A percentile compares a stretch with the other conserved stretches of the same genome.
phyloP scores from a whole-genome alignment of 441 rosid species.

The Erysimum cheiri region DNA sequence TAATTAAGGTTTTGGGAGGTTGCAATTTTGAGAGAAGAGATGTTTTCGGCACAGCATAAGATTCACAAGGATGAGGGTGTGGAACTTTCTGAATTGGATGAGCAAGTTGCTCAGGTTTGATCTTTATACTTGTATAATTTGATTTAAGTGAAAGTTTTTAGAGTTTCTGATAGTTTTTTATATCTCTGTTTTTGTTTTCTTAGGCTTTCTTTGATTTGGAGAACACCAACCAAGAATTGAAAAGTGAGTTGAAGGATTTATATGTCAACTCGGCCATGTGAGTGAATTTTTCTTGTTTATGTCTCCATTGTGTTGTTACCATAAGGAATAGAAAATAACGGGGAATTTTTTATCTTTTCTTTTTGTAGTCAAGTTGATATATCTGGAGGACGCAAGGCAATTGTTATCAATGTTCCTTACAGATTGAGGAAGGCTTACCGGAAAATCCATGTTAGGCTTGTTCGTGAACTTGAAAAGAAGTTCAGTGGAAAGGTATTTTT shows the following conservation, averaged over 20 bases:
- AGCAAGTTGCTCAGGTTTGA: conserved; percentile 70
- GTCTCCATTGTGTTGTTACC: background rate
- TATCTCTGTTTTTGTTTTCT: background rate
- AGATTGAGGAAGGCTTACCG: conserved; percentile 75
- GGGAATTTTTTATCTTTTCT: background rate
- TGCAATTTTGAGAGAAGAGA: conserved; percentile 39
- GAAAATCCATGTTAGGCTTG: conserved; percentile 78
- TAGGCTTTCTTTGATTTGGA: conserved; percentile 70
- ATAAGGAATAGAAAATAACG: background rate
- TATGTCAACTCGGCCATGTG: conserved; percentile 69
- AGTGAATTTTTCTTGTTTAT: conserved; percentile 27
- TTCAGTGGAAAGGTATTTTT: conserved; percentile 76
- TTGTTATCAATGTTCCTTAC: conserved; percentile 71
- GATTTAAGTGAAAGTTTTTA: background rate
- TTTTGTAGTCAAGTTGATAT: conserved; percentile 70
- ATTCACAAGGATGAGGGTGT: conserved; percentile 69
- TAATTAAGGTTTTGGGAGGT: background rate
- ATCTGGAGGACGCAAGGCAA: conserved; percentile 73
- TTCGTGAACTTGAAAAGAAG: conserved; percentile 86
- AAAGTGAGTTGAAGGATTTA: conserved; percentile 74
- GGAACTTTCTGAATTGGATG: conserved; percentile 70
- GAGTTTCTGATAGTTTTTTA: conserved; percentile 25
- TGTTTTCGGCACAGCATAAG: conserved; percentile 65
- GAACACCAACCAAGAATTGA: conserved; percentile 67
- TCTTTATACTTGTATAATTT: background rate